Evolutionary conservation across 1,284 basidiomycete species (phyloP), one percentile per base, ranked within the genome.

Genomic region (Xerocomus minutiporus): DNA sequence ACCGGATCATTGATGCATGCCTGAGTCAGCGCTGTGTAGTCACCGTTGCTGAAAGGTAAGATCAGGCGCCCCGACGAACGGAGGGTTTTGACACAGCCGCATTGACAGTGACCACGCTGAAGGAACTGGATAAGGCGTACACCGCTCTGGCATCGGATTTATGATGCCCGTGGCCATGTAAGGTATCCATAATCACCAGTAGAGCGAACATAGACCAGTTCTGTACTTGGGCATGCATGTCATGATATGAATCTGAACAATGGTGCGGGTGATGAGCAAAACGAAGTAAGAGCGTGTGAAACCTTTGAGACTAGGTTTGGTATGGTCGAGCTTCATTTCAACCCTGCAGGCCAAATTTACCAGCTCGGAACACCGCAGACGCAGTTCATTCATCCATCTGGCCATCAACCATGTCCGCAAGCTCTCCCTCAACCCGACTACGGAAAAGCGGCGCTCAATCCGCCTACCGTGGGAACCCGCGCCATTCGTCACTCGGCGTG

Each of bases 21-120:
- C 32, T 51, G 49, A 45, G 50, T 51, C 50, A 51, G 43, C 29
- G 43, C 36, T 32, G 23, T 39, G 36, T 40, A 25, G 36, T 46
- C 28, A 45, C 34, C 17, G 42, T 45, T 45, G 42, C 42, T 31
- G 15, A 25, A 12, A 25, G 15, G 29, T 13, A 12, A 8, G 35
- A n/a, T 42, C 25, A 12, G 32, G 28, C 25, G 13, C 34, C 32
- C 42, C 32, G 41, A 43, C 13, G 20, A 23, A 28, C 41, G 11
- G 29, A 17, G 12, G 15, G 8, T 46, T 17, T 8, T 31, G 15
- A 45, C 49, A 38, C 28, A 38, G 42, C 38, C 38, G 8, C 20
- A 23, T n/a, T 29, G 17, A 45, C 44, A 17, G 4, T 28, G 39
- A 25, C 42, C 42, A 29, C 11, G 42, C 42, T 42, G 28, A 43